Evolutionary conservation across 148 eudicot species (phyloP), one percentile per base, ranked within the genome.

Genomic region (Talinum fruticosum): DNA sequence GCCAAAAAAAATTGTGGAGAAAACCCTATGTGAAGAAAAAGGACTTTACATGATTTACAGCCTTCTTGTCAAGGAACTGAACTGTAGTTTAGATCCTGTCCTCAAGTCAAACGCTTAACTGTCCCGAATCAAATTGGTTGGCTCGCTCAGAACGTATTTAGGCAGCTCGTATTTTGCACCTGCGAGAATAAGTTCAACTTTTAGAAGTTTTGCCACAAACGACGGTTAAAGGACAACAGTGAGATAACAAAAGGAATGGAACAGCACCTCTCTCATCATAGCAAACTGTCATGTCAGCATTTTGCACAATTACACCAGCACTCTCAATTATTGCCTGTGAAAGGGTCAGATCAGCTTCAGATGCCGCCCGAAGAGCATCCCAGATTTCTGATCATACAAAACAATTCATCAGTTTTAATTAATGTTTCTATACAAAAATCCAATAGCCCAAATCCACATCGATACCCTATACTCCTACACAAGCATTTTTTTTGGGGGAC

Each of bases 311-410:
- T n/a, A 93, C 81, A 53, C 93, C 93, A 80, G 93, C 93, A 88
- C 96, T 87, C 54, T 91, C 97, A 54, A 93, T 76, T 44, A 93
- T 89, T 67, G 90, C 81, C 80, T 89, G 91, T 69, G 97, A 92
- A 75, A 91, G 86, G 37, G 69, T 71, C 71, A 90, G 29, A 28
- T 93, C 96, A 45, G 93, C 86, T 73, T 87, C 92, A 19, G 87
- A 84, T 66, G 97, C 97, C 76, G 88, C 93, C 78, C 81, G 87
- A 33, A 90, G 95, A 66, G 97, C 97, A 84, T 93, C 93, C 97
- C 97, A 91, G 44, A 93, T 93, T 83, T 93, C 97, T 93, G 90
- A 53, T 36, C 29, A 54, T 29, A 70, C 15, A 73, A 24, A 29
- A 69, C 32, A 10, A 28, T 45, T 44, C 30, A 62, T 62, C 66